A percentile compares a stretch with the other conserved stretches of the same genome.
phyloP scores from a whole-genome alignment of 345 rosid genomes.

The Eucalyptus guilfoylei region DNA sequence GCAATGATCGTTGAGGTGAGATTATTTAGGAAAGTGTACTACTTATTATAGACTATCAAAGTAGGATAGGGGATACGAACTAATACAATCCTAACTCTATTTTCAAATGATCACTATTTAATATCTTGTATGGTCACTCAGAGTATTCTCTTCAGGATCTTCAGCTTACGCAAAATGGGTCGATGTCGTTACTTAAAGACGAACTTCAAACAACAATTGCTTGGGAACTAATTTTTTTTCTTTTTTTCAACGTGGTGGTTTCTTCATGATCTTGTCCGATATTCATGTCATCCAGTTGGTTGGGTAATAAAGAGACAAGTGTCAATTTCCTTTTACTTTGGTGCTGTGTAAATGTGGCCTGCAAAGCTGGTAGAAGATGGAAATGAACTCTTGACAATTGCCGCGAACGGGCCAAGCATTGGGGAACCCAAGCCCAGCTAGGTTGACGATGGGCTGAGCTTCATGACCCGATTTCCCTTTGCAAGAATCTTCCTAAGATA shows the following conservation, averaged over 20 bases:
- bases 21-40: not conserved
- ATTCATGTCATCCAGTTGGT: not conserved
- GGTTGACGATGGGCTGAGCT: not conserved
- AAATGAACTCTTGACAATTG: not conserved
- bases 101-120: not conserved
- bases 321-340: not conserved
- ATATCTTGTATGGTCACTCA: not conserved
- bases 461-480: not conserved
- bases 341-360: not conserved
- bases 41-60: not conserved
- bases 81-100: accelerated
- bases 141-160: accelerated
- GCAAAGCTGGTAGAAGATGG: not conserved
- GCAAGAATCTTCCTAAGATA: not conserved
- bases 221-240: not conserved
- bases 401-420: not conserved
- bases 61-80: accelerated
- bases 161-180: not conserved
- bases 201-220: not conserved
- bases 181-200: accelerated
- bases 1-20: accelerated
- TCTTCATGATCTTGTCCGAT: not conserved
- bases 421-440: not conserved
- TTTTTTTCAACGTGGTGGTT: not conserved
- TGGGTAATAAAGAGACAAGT: not conserved